Evolutionary conservation across 305 asterid species (phyloP).

Genomic region (Lippia alba): DNA sequence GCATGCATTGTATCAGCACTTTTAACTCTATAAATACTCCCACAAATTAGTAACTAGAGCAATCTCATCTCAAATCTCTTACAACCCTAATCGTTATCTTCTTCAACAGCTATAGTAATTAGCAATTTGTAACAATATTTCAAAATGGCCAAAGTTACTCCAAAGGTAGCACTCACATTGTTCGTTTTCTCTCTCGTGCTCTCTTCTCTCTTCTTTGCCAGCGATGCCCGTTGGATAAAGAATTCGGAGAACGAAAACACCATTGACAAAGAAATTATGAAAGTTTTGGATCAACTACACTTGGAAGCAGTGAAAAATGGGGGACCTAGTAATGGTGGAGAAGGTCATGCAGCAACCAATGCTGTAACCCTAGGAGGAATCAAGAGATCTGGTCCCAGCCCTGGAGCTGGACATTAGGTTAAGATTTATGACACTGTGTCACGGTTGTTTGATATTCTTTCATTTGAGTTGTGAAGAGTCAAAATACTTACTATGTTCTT

Average conservation of each 20-base stretch:
- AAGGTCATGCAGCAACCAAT: constrained; percentile 39
- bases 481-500: neutral
- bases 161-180: constrained; percentile 8
- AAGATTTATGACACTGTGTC: neutral
- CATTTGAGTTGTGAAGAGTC: neutral
- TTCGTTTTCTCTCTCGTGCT: constrained; percentile 12
- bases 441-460: neutral
- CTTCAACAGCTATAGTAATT: neutral
- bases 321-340: constrained; percentile 56
- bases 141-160: constrained; percentile 35
- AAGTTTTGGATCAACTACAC: constrained; percentile 27
- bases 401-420: constrained; percentile 45
- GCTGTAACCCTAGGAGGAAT: constrained; percentile 36
- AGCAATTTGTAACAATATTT: neutral
- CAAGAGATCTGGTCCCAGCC: constrained; percentile 55
- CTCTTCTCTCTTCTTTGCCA: neutral
- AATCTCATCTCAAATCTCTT: constrained; percentile 6
- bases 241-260: neutral
- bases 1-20: constrained; percentile 23
- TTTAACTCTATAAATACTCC: constrained; percentile 31
- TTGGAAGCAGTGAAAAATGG: constrained; percentile 46
- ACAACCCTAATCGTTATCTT: constrained; percentile 1
- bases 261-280: constrained; percentile 28
- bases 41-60: neutral
- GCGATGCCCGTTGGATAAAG: constrained; percentile 47